Percentiles rank a stretch among this genome's conserved stretches.
Evolutionary conservation across 208 protist species (phyloP).

Genomic region (Trypanosoma vivax): DNA sequence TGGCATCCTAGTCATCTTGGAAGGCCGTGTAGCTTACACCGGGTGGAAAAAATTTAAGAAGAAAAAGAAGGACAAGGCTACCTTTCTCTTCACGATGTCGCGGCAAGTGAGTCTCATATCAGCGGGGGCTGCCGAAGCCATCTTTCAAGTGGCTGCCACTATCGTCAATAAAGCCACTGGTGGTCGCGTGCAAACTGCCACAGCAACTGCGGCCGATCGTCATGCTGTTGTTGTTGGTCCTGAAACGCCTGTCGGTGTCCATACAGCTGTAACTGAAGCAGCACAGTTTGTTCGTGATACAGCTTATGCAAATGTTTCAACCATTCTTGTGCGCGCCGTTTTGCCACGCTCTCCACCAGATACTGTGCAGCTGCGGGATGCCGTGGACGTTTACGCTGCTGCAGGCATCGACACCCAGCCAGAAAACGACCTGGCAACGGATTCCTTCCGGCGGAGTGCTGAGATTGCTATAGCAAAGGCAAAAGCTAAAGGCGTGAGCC

Average conservation of each 20-base stretch:
- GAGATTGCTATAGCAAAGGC: slow-evolving; percentile 62
- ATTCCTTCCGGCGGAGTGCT: slow-evolving; percentile 49
- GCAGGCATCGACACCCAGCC: slow-evolving; percentile 51
- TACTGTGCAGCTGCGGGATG: slow-evolving; percentile 63
- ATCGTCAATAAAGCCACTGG: slow-evolving; percentile 54
- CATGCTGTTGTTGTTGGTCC: slow-evolving; percentile 62
- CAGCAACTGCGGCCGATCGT: slow-evolving; percentile 31
- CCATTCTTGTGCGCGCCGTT: slow-evolving; percentile 63
- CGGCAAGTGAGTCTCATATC: slow-evolving; percentile 59
- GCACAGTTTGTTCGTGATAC: slow-evolving; percentile 6
- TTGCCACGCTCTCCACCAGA: slow-evolving; percentile 44
- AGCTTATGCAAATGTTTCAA: slow-evolving; percentile 51
- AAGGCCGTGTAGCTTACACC: too few relatives aligned
- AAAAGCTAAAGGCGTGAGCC: slow-evolving; percentile 35
- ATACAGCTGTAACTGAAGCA: slow-evolving; percentile 47
- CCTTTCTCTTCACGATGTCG: slow-evolving; percentile 34
- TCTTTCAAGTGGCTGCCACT: slow-evolving; percentile 53
- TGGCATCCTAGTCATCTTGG: too few relatives aligned
- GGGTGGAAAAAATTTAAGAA: too few relatives aligned
- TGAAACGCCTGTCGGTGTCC: slow-evolving; percentile 43
- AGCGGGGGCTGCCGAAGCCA: slow-evolving; percentile 44
- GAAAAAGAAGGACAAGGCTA: not conserved
- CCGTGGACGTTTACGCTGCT: slow-evolving; percentile 61
- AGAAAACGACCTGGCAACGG: slow-evolving; percentile 40
- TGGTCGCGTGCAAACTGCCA: slow-evolving; percentile 36